phyloP scores from a whole-genome alignment of 352 stramenopile genomes.

The Plasmopara halstedii region DNA sequence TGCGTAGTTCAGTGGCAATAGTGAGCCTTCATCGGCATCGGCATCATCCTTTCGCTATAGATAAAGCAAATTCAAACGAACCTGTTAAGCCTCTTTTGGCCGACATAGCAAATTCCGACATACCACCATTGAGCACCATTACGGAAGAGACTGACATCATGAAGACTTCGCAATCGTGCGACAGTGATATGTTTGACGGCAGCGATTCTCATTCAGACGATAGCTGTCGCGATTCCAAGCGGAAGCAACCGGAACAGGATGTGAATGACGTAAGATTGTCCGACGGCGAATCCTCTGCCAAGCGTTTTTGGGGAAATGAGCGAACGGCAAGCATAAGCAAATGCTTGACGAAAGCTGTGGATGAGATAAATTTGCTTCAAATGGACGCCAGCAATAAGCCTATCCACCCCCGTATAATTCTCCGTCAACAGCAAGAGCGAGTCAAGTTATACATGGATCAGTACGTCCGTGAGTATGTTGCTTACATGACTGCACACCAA shows the following conservation, averaged over 20 bases:
- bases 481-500: slow-evolving; percentile 32
- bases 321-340: slow-evolving; percentile 2
- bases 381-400: slow-evolving; percentile 34
- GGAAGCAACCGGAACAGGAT: slow-evolving; percentile 34
- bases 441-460: slow-evolving; percentile 50
- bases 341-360: neutral
- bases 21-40: neutral
- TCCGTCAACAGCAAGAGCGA: slow-evolving; percentile 40
- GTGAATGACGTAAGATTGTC: slow-evolving; percentile 22
- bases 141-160: slow-evolving; percentile 18
- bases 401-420: slow-evolving; percentile 41
- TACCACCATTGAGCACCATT: slow-evolving; percentile 4
- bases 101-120: slow-evolving; percentile 5
- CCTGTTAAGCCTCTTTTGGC: neutral
- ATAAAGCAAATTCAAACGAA: slow-evolving; percentile 3
- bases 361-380: slow-evolving; percentile 23
- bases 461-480: slow-evolving; percentile 54
- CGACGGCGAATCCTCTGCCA: slow-evolving; percentile 22
- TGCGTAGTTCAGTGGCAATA: slow-evolving; percentile 11
- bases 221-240: slow-evolving; percentile 29
- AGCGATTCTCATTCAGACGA: slow-evolving; percentile 48
- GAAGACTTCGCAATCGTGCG: slow-evolving; percentile 53
- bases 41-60: neutral
- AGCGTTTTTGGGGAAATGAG: slow-evolving; percentile 9
- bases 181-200: slow-evolving; percentile 50